Evolutionary conservation across 2,329 filamentous ascomycete genomes (phyloP).

Genomic region (Epichloe sibirici): DNA sequence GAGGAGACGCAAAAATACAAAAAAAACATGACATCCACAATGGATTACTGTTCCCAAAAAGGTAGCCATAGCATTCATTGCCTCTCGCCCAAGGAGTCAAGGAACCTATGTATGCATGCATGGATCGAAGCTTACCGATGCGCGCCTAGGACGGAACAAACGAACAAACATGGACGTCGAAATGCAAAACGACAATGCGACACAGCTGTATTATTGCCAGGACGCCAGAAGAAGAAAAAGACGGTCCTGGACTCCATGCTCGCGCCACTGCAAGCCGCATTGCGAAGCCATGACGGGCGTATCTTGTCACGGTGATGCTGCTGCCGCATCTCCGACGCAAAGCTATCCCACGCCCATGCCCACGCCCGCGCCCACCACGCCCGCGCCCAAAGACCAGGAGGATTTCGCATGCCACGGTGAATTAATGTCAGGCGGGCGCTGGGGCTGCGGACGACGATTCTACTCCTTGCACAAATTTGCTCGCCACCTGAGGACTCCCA

Average conservation of each 20-base stretch:
- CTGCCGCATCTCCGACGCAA: neutral
- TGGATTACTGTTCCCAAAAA: neutral
- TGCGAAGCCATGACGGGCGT: neutral
- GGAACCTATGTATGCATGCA: too few relatives aligned
- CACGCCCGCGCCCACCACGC: neutral
- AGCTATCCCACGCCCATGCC: neutral
- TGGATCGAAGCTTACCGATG: neutral
- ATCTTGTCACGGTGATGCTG: neutral
- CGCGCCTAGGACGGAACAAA: neutral
- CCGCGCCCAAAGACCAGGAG: neutral
- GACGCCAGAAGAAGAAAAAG: neutral
- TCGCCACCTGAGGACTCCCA: neutral
- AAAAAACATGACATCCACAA: neutral
- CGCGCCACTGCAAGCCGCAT: neutral
- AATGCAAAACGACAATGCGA: neutral
- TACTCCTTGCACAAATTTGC: neutral
- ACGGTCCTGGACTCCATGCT: neutral
- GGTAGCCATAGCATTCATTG: neutral
- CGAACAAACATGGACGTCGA: neutral
- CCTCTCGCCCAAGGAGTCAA: neutral
- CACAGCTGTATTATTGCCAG: neutral
- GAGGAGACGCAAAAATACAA: neutral
- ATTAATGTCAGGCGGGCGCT: neutral
- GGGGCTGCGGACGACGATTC: constrained; percentile 4
- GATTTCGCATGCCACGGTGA: neutral